A percentile compares a stretch with the other conserved stretches of the same genome.
These are phyloP conservation scores for Thelephora aurantiotincta DNA, from an alignment of 768 basidiomycete species.

Conservation along the genomic window DNA sequence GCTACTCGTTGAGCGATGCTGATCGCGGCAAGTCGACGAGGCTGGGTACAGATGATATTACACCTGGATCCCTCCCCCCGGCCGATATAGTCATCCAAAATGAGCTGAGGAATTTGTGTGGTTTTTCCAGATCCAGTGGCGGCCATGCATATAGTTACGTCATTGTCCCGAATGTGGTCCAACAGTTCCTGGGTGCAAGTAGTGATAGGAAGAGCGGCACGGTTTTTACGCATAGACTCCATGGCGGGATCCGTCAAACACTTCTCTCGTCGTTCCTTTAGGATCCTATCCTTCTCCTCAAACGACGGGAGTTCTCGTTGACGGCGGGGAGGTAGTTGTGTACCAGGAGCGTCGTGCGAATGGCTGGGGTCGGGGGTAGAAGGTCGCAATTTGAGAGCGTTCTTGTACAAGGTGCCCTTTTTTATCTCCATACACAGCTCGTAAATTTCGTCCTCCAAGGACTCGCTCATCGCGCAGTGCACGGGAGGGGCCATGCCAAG, in stretches of 20 bases:
- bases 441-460: slow-evolving; percentile 53
- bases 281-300: slow-evolving; percentile 40
- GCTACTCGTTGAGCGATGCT: slow-evolving; percentile 86
- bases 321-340: slow-evolving; percentile 9
- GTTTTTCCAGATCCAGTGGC: slow-evolving; percentile 90
- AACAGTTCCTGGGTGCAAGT: slow-evolving; percentile 54
- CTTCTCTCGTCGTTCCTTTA: slow-evolving; percentile 35
- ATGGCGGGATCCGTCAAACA: slow-evolving; percentile 50
- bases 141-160: slow-evolving; percentile 83
- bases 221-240: slow-evolving; percentile 51
- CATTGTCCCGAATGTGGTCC: slow-evolving; percentile 53
- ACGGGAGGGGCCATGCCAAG: slow-evolving; percentile 62
- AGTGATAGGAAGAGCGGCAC: slow-evolving; percentile 63
- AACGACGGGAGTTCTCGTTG: slow-evolving; percentile 17
- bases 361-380: slow-evolving; percentile 1
- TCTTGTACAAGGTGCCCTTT: slow-evolving; percentile 48
- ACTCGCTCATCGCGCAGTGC: slow-evolving; percentile 45
- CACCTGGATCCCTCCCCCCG: slow-evolving; percentile 69
- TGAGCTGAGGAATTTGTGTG: slow-evolving; percentile 86
- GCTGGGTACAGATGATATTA: slow-evolving; percentile 90
- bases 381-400: slow-evolving; percentile 18
- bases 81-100: slow-evolving; percentile 73
- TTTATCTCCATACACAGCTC: slow-evolving; percentile 58
- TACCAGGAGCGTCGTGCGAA: not conserved
- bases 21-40: slow-evolving; percentile 81